These are phyloP conservation scores for Aspergillus ostianus DNA, from an alignment of 495 filamentous ascomycete species.

Conservation along the genomic window DNA sequence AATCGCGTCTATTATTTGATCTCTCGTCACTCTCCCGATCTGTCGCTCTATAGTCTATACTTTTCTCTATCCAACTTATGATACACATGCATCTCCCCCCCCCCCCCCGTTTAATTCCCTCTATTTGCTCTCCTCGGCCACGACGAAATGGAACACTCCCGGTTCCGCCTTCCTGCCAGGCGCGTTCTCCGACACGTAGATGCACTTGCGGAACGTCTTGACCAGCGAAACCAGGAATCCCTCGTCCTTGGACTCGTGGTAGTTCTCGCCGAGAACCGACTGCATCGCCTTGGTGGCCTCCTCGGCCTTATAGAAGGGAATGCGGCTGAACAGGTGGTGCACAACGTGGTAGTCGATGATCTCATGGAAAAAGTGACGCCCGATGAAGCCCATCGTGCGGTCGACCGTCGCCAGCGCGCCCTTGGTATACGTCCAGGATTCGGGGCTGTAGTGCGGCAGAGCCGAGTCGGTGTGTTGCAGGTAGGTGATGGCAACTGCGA, in stretches of 20 bases:
- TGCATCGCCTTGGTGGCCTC: conserved; percentile 84
- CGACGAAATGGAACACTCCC: conserved; percentile 24
- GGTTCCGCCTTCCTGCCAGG: not conserved
- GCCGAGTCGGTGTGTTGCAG: conserved; percentile 87
- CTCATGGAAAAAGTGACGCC: conserved; percentile 81
- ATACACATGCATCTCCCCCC: too few relatives aligned
- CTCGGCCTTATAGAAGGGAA: conserved; percentile 89
- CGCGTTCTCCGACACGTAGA: conserved; percentile 20
- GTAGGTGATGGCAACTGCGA: conserved; percentile 75
- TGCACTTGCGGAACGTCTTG: conserved; percentile 26
- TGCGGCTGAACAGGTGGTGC: conserved; percentile 81
- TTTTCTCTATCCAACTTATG: not conserved
- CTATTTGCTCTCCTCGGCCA: conserved; percentile 12
- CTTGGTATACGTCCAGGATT: conserved; percentile 80
- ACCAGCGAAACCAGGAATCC: conserved; percentile 25
- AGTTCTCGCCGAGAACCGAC: conserved; percentile 77
- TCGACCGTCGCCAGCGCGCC: conserved; percentile 86
- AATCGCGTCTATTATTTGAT: too few relatives aligned
- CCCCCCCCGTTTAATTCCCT: too few relatives aligned
- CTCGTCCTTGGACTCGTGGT: conserved; percentile 59
- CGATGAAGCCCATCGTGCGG: conserved; percentile 86
- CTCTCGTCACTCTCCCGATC: not conserved
- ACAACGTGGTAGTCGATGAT: conserved; percentile 92
- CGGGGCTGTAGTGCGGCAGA: conserved; percentile 76
- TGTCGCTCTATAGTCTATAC: not conserved